Base-by-base conservation (phyloP, 257 asterid species). In the Rubia yunnanensis region DNA sequence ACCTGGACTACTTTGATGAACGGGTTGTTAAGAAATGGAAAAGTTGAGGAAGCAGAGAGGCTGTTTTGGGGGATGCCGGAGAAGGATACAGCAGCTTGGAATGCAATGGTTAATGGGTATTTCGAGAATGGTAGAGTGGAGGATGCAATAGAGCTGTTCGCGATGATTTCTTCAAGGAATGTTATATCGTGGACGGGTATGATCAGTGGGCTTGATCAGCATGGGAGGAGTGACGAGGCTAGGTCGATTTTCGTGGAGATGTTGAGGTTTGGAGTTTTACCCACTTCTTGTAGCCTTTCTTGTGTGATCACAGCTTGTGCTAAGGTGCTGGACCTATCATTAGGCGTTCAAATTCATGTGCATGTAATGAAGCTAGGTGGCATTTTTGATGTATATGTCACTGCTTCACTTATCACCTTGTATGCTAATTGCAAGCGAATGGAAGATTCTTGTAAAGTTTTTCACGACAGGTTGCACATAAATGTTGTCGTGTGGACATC, bases 401-500 rank as follows among this genome's bases (percentile, higher is more conserved):
- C 79, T 58, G 86, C 95, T 46, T 81, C 99, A 1, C 72, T 89
- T 22, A 77, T 92, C 72, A 87, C 90, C 1, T 77, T 89, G 7
- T 92, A 92, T 58, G 92, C 94, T 18, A 87, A 78, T 64, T 87
- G 95, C 78, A 70, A 79, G 72, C 71, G 39, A 60, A 73, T 80
- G 57, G 79, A 84, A 60, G 79, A 82, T 69, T 80, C 83, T 60
- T 70, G 63, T 1, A 80, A 72, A 73, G 81, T 78, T 72, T 86
- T 86, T 64, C 54, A 72, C 22, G 92, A 89, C 81, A 84, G 76
- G 70, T 52, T 80, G 70, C 87, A 81, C 55, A 59, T 20, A 26
- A 81, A 88, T 72, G 96, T 92, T 56, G 96, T 79, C 10, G 89
- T 88, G 22, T 89, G 96, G 96, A 92, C 97, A 6, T 86, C 99